Evolutionary conservation across 345 rosid species (phyloP).

Genomic region (Lagerstroemia speciosa): DNA sequence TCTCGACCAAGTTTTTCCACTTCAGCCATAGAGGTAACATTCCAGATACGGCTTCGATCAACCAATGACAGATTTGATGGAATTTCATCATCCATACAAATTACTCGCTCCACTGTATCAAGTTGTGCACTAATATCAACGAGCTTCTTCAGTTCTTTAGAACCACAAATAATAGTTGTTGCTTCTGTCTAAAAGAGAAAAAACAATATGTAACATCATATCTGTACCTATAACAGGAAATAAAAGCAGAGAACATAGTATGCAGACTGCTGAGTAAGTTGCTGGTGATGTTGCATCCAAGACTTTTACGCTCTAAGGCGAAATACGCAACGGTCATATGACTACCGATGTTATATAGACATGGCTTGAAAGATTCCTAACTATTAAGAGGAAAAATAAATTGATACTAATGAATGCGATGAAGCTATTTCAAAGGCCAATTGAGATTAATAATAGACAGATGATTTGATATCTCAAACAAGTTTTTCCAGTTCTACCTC

Average conservation of each 20-base stretch:
- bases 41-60: slow-evolving; percentile 51
- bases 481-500: too few relatives aligned
- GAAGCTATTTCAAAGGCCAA: not conserved
- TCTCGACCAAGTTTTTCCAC: slow-evolving; percentile 68
- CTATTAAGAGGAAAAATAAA: not conserved
- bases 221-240: not conserved
- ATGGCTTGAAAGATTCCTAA: not conserved
- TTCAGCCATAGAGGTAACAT: slow-evolving; percentile 40
- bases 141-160: slow-evolving; percentile 81
- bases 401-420: not conserved
- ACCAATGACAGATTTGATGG: slow-evolving; percentile 40
- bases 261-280: not conserved
- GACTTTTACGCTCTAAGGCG: not conserved
- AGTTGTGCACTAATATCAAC: slow-evolving; percentile 79
- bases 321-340: not conserved
- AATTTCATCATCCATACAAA: slow-evolving; percentile 76
- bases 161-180: slow-evolving; percentile 85
- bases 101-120: slow-evolving; percentile 72
- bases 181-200: slow-evolving; percentile 68
- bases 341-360: not conserved
- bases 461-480: too few relatives aligned
- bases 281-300: not conserved
- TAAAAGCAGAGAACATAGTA: not conserved
- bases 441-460: not conserved
- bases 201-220: slow-evolving; percentile 1